Evolutionary conservation across 768 basidiomycete species (phyloP).

Genomic region (Agrocybe pediades): DNA sequence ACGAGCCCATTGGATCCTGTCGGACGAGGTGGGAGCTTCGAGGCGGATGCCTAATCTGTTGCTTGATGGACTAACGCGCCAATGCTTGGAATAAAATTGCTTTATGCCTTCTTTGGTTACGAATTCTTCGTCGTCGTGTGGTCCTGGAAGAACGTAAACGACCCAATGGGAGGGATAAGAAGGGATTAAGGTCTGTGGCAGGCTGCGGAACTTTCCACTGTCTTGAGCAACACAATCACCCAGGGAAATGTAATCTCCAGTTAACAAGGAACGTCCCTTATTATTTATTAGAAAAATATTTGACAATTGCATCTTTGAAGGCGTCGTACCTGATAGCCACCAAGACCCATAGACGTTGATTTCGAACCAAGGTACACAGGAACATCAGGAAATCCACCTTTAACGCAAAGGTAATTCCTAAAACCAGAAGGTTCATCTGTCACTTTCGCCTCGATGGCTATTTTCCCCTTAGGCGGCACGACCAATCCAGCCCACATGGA

Average conservation of each 20-base stretch:
- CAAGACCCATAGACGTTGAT: conserved; percentile 63
- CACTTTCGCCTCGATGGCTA: conserved; percentile 39
- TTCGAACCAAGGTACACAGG: conserved; percentile 63
- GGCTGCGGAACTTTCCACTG: conserved; percentile 10
- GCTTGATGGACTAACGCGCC: conserved; percentile 56
- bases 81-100: conserved; percentile 52
- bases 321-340: conserved; percentile 55
- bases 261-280: conserved; percentile 52
- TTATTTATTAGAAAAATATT: background rate
- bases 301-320: too few species aligned
- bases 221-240: conserved; percentile 24
- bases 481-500: conserved; percentile 51
- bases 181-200: conserved; percentile 38
- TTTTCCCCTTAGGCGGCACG: conserved; percentile 43
- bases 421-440: conserved; percentile 38
- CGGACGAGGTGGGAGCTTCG: conserved; percentile 27
- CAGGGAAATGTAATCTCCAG: conserved; percentile 53
- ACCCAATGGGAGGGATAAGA: conserved; percentile 50
- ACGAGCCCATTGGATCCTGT: conserved; percentile 55
- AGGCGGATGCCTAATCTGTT: conserved; percentile 69
- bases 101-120: conserved; percentile 47
- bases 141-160: conserved; percentile 59
- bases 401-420: conserved; percentile 55
- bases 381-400: conserved; percentile 61
- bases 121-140: conserved; percentile 62